These are phyloP conservation scores for Naganishia albida DNA, from an alignment of 1,284 basidiomycete genomes.

Conservation along the genomic window DNA sequence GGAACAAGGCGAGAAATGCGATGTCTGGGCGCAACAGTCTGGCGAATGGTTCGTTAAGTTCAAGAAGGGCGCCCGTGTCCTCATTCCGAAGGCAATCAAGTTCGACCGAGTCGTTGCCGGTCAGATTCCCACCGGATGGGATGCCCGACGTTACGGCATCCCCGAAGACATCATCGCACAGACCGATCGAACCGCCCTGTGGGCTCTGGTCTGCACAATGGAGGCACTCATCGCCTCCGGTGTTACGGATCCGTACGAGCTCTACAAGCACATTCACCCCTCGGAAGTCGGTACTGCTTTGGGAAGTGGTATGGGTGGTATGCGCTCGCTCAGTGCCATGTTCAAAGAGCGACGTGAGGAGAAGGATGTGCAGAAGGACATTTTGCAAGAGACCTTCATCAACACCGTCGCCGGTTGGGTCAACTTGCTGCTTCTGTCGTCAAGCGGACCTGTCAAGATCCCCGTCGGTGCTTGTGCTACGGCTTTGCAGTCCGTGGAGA, in stretches of 20 bases:
- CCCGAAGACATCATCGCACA: conserved; percentile 96
- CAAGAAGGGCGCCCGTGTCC: conserved; percentile 94
- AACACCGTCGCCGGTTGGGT: conserved; percentile 98
- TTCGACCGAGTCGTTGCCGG: conserved; percentile 95
- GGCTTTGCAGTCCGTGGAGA: conserved; percentile 94
- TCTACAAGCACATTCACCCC: conserved; percentile 95
- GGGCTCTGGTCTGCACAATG: conserved; percentile 92
- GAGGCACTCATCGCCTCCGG: conserved; percentile 97
- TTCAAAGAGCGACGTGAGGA: conserved; percentile 98
- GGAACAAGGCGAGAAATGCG: conserved; percentile 95
- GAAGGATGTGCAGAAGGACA: conserved; percentile 96
- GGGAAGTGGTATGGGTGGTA: conserved; percentile 97
- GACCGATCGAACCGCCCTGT: conserved; percentile 89
- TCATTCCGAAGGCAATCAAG: conserved; percentile 91
- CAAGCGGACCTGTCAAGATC: conserved; percentile 96
- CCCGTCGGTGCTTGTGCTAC: conserved; percentile 98
- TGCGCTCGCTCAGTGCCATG: conserved; percentile 86
- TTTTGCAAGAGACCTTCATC: conserved; percentile 98
- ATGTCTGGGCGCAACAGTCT: conserved; percentile 85
- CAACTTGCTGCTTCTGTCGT: conserved; percentile 89
- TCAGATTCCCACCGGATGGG: conserved; percentile 96
- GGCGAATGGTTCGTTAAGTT: conserved; percentile 97
- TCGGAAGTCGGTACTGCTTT: conserved; percentile 90
- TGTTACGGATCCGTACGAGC: conserved; percentile 94
- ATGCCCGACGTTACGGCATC: conserved; percentile 92